Percentiles rank a stretch among this genome's conserved stretches.
phyloP scores from a whole-genome alignment of 1,284 basidiomycete genomes.

The Cutaneotrichosporon curvatum region DNA sequence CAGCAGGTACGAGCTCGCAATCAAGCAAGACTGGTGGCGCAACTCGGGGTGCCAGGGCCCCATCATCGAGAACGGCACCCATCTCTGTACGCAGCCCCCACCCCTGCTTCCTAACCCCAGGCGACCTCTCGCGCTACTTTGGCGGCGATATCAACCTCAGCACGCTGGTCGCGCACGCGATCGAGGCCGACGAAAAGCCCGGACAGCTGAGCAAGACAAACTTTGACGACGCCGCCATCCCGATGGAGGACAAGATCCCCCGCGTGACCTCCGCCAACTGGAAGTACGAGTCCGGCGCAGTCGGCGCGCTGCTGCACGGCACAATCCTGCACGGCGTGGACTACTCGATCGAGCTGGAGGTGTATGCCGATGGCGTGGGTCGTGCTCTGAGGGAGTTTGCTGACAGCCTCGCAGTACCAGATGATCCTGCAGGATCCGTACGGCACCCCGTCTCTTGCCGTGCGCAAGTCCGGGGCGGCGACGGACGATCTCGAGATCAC shows the following conservation, averaged over 20 bases:
- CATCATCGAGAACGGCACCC: conserved; percentile 52
- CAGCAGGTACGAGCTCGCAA: background rate
- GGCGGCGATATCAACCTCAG: conserved; percentile 52
- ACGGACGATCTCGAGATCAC: conserved; percentile 22
- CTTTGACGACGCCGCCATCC: conserved; percentile 48
- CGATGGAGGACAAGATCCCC: conserved; percentile 41
- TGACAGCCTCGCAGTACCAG: conserved; percentile 28
- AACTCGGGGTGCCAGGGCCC: conserved; percentile 49
- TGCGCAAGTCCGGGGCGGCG: conserved; percentile 44
- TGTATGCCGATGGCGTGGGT: conserved; percentile 39
- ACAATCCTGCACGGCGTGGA: conserved; percentile 33
- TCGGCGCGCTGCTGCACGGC: conserved; percentile 41
- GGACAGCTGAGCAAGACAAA: conserved; percentile 48
- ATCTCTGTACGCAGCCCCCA: conserved; percentile 30
- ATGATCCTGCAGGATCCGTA: conserved; percentile 45
- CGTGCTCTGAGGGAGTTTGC: conserved; percentile 47
- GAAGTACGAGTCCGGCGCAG: conserved; percentile 40
- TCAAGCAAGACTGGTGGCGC: conserved; percentile 51
- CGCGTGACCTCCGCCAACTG: conserved; percentile 46
- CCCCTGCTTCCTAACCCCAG: background rate
- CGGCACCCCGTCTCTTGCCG: conserved; percentile 38
- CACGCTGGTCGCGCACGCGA: conserved; percentile 41
- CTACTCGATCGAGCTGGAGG: conserved; percentile 42
- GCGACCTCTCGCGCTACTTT: conserved; percentile 48
- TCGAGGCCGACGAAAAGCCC: conserved; percentile 45